Base-by-base conservation (phyloP, 1,284 basidiomycete species). In the Leccinum fuscescens region DNA sequence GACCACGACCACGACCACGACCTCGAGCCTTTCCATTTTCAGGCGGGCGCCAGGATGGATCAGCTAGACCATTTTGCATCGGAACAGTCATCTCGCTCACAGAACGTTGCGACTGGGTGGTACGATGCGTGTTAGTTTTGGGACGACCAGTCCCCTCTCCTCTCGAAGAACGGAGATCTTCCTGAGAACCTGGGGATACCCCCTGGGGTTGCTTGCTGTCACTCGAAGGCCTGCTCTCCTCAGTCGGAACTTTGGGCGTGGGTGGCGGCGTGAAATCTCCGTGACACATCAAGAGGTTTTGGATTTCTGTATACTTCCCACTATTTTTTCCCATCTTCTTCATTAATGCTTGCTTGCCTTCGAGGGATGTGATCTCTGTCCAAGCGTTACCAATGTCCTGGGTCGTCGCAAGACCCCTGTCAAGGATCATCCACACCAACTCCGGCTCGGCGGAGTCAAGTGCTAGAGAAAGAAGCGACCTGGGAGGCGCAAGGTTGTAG, bases 381-480 rank as follows among this genome's bases (percentile, higher is more conserved):
- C 83, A 86, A 2, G 77, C 78, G 42, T 78, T 72, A 57, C 74
- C 74, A 59, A 86, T 80, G 35, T 86, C 82, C 22, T 79, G 69
- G 49, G 74, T 64, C 58, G 69, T 79, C 27, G 81, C 79, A 31
- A 88, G 75, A n/a, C 75, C 76, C 55, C 80, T 83, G 55, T 87
- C 81, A 29, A 89, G 79, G 56, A 89, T 74, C 73, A 82, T 76
- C 82, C 82, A 86, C 22, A 87, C 80, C 35, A 82, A 75, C 64
- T 88, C 83, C 9, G 86, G 86, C 65, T 84, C 80, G 55, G 74
- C 72, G 15, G 86, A 85, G 61, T 82, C 76, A 31, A 89, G 55
- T 31, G 88, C 84, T 58, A 88, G 72, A n/a, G 75, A 76, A 44
- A 90, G 75, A 46, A 84, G 74, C 49, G 79, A 79, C 51, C 65